Percentiles rank a stretch among this genome's conserved stretches.
Conservation (phyloP, 371 early-diverging fungal species). For the Apophysomyces trapeziformis region DNA sequence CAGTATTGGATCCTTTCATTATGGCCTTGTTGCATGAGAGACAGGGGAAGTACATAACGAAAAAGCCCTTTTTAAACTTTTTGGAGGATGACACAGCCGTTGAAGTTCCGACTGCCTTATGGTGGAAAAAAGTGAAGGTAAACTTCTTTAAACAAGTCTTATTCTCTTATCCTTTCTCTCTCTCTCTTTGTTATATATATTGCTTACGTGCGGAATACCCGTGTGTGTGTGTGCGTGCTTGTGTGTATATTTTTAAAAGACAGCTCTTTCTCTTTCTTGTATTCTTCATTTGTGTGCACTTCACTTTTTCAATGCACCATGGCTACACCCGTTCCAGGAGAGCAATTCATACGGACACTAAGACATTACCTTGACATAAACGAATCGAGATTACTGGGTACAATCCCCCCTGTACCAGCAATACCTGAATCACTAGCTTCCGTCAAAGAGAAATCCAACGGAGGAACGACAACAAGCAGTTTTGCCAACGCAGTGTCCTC, state of each 20-base stretch:
- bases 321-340: conserved; percentile 50
- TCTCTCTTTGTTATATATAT: neutral
- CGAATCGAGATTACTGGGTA: conserved; percentile 35
- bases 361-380: conserved; percentile 64
- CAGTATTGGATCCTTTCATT: no score
- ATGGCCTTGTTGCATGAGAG: neutral
- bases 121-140: neutral
- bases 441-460: conserved; percentile 16
- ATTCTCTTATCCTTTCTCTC: neutral
- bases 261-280: conserved; percentile 10
- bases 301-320: conserved; percentile 24
- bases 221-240: neutral
- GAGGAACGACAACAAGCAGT: conserved; percentile 13
- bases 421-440: conserved; percentile 14
- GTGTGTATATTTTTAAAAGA: conserved; percentile 14
- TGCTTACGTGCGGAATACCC: neutral
- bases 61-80: neutral
- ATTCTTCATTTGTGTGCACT: neutral
- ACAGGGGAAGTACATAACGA: neutral
- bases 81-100: conserved; percentile 7
- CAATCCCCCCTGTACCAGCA: conserved; percentile 23
- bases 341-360: conserved; percentile 62
- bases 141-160: neutral
- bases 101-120: conserved; percentile 4
- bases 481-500: conserved; percentile 25